Conservation (phyloP, 345 rosid genomes). For the Pelargonium nanum region DNA sequence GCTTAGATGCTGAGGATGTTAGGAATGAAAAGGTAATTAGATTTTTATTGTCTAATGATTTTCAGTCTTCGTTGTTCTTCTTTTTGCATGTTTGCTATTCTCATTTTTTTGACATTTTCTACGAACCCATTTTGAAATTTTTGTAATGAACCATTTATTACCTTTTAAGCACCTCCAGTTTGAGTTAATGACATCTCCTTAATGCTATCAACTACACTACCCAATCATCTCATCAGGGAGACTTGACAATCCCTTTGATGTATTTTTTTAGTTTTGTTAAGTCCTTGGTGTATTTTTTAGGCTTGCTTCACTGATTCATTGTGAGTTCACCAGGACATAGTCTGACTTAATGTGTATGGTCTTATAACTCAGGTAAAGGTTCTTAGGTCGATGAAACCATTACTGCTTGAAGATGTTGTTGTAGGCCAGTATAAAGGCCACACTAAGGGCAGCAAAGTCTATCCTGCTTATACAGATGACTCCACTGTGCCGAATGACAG, state of each 20-base stretch:
- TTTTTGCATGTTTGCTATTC: not conserved
- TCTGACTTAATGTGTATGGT: too few relatives aligned
- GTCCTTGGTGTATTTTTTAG: not conserved
- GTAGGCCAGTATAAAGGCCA: conserved; percentile 90
- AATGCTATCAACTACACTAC: too few relatives aligned
- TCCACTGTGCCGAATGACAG: conserved; percentile 63
- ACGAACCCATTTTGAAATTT: too few relatives aligned
- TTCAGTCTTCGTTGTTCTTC: too few relatives aligned
- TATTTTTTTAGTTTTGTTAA: too few relatives aligned
- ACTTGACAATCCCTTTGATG: too few relatives aligned
- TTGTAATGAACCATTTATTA: too few relatives aligned
- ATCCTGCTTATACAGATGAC: conserved; percentile 68
- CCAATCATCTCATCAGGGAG: too few relatives aligned
- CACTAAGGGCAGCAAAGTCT: conserved; percentile 41
- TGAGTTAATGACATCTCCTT: too few relatives aligned
- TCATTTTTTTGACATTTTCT: not conserved
- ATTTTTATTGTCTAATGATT: not conserved
- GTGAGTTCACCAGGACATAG: too few relatives aligned
- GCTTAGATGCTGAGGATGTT: conserved; percentile 89
- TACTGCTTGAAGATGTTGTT: conserved; percentile 61
- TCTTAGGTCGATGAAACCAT: conserved; percentile 70
- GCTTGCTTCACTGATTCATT: not conserved
- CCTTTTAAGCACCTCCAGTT: too few relatives aligned
- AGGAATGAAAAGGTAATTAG: conserved; percentile 81
- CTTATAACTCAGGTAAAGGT: conserved; percentile 65